Base-by-base conservation (phyloP, 768 basidiomycete species). In the Rhodotorula graminis region DNA sequence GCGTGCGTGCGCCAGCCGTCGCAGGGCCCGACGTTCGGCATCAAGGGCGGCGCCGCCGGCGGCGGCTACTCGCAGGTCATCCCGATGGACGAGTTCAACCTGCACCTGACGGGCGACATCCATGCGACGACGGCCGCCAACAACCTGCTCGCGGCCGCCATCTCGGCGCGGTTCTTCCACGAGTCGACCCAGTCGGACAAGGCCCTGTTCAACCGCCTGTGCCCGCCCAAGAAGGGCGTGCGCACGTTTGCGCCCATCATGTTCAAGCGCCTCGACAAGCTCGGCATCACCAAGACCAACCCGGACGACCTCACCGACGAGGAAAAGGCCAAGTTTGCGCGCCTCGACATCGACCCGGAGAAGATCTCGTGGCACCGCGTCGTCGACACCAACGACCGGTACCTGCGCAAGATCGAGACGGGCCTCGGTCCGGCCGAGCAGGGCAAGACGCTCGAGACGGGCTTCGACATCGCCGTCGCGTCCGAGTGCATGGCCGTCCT, bases 31-130 rank as follows among this genome's bases (percentile, higher is more conserved):
- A 98, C 95, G 0, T 99, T 98, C 80, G 95, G 95, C 77, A 96
- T 99, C 84, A 99, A 99, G 82, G 95, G 95, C 76, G 96, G 95
- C 78, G 95, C 95, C 50, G 95, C 95, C 56, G 95, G 96, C 53
- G 95, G 95, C 72, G 95, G 95, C 64, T 99, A 98, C 84, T 93
- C 92, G 80, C 94, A 96, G 59, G 91, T 99, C 79, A 98, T 98
- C 82, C 95, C 95, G 55, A 97, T 98, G 95, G 95, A 97, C 79
- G 95, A 97, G 90, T 98, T 99, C 82, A 98, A 98, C 82, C 83
- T 99, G 61, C 93, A 95, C 79, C 83, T 94, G 81, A 95, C 93
- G 55, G 78, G 94, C 73, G 96, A 99, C 82, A 97, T 98, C 67
- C 95, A 99, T 79, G 95, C 96, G 55, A 91, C 97, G 31, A 91